Percentiles rank a stretch among this genome's conserved stretches.
These are phyloP conservation scores for Lasiosphaeria ovina DNA, from an alignment of 495 filamentous ascomycete genomes.

Conservation along the genomic window DNA sequence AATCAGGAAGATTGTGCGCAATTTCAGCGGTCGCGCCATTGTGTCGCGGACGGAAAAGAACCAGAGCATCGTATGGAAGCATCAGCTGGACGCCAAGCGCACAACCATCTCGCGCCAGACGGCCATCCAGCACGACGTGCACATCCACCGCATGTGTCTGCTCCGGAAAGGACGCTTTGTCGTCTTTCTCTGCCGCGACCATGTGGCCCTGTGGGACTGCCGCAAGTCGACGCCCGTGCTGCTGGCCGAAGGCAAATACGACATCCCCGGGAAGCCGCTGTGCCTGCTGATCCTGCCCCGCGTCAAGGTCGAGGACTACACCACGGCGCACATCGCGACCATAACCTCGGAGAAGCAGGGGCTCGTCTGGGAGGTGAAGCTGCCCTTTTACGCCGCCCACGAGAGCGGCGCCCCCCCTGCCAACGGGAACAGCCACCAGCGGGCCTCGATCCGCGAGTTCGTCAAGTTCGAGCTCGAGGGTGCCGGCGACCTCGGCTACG, in stretches of 20 bases:
- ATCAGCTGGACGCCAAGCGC: conserved; percentile 44
- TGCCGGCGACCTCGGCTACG: conserved; percentile 73
- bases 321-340: conserved; percentile 69
- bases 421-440: conserved; percentile 32
- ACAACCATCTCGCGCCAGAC: conserved; percentile 65
- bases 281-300: conserved; percentile 79
- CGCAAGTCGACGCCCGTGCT: conserved; percentile 53
- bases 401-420: conserved; percentile 19
- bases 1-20: conserved; percentile 82
- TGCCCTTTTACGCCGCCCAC: conserved; percentile 43
- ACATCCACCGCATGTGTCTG: conserved; percentile 81
- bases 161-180: conserved; percentile 73
- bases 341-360: conserved; percentile 81
- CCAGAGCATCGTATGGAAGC: conserved; percentile 81
- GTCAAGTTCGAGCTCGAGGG: conserved; percentile 69
- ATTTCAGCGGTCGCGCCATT: conserved; percentile 73
- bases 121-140: conserved; percentile 63
- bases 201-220: conserved; percentile 79
- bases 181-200: conserved; percentile 75
- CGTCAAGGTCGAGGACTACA: conserved; percentile 49
- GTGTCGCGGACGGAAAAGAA: conserved; percentile 77
- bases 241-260: conserved; percentile 59
- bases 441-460: conserved; percentile 59
- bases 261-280: conserved; percentile 67
- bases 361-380: conserved; percentile 76